A percentile compares a stretch with the other conserved stretches of the same genome.
These are phyloP conservation scores for Thalassiosira exigua DNA, from an alignment of 352 stramenopile genomes.

Conservation along the genomic window DNA sequence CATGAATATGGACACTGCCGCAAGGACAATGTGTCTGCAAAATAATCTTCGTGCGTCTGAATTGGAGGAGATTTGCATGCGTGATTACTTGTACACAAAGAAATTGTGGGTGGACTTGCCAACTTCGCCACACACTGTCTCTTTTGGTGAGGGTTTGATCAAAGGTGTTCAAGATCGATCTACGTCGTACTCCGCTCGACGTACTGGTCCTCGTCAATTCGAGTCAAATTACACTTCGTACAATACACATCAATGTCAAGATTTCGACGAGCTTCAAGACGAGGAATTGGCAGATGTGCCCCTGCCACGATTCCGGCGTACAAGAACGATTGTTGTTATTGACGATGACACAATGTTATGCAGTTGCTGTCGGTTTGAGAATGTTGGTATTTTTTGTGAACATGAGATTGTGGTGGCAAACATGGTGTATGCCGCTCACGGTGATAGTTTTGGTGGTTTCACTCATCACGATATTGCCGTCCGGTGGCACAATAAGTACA, in stretches of 20 bases:
- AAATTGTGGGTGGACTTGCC: not conserved
- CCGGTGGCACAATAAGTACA: constrained; percentile 25
- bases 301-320: not conserved
- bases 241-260: not conserved
- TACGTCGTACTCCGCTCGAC: not conserved
- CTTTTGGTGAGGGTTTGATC: constrained; percentile 3
- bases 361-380: constrained; percentile 4
- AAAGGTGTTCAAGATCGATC: not conserved
- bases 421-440: not conserved
- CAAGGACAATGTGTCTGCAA: not conserved
- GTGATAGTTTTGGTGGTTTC: constrained; percentile 17
- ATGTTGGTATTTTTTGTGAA: constrained; percentile 15
- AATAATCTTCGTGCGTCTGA: not conserved
- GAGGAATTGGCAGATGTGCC: not conserved
- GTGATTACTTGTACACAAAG: constrained; percentile 2
- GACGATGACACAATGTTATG: not conserved
- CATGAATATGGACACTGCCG: not conserved
- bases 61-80: not conserved
- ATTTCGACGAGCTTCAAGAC: constrained; percentile 3
- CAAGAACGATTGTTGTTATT: not conserved
- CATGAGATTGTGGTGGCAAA: not conserved
- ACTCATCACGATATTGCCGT: constrained; percentile 21
- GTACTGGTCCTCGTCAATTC: not conserved
- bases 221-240: not conserved
- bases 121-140: not conserved